Percentiles rank a stretch among this genome's conserved stretches.
phyloP scores from a whole-genome alignment of 2,329 filamentous ascomycete species.

The Colletotrichum euphorbiae region DNA sequence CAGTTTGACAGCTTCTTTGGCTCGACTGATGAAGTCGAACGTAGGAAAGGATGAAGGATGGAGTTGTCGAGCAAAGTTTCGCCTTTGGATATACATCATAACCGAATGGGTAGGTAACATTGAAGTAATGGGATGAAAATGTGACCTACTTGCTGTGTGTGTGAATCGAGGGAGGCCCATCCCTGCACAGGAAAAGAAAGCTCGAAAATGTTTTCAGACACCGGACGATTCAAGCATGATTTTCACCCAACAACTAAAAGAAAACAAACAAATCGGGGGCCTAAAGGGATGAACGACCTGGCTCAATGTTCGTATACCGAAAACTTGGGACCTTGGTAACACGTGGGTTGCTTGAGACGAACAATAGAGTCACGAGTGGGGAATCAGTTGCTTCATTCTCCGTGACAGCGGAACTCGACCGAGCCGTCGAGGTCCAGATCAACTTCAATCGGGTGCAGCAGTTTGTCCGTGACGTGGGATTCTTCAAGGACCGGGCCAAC shows the following conservation, averaged over 20 bases:
- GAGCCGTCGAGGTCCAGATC: constrained; percentile 7
- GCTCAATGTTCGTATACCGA: not conserved
- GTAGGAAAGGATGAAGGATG: not conserved
- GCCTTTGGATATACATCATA: constrained; percentile 21
- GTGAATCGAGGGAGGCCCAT: constrained; percentile 1
- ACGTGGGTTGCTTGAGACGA: not conserved
- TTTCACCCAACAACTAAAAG: constrained; percentile 21
- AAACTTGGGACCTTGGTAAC: not conserved
- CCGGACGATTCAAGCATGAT: constrained; percentile 34
- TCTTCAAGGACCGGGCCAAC: constrained; percentile 16
- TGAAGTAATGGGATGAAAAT: not conserved
- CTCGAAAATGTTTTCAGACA: constrained; percentile 24
- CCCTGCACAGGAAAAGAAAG: constrained; percentile 23
- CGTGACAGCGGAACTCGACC: constrained; percentile 32
- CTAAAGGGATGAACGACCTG: not conserved
- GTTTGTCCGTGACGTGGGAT: constrained; percentile 15
- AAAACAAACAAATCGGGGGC: constrained; percentile 19
- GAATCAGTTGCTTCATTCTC: constrained; percentile 2
- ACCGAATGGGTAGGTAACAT: constrained; percentile 29
- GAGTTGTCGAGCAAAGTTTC: constrained; percentile 11
- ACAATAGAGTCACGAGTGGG: not conserved
- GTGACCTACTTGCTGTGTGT: constrained; percentile 28
- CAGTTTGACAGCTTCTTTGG: too few species aligned
- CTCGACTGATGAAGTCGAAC: too few species aligned
- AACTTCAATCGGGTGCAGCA: constrained; percentile 11